Evolutionary conservation across 169 alveolate species (phyloP), one percentile per base, ranked within the genome.

Genomic region (Amoebophrya sp.): DNA sequence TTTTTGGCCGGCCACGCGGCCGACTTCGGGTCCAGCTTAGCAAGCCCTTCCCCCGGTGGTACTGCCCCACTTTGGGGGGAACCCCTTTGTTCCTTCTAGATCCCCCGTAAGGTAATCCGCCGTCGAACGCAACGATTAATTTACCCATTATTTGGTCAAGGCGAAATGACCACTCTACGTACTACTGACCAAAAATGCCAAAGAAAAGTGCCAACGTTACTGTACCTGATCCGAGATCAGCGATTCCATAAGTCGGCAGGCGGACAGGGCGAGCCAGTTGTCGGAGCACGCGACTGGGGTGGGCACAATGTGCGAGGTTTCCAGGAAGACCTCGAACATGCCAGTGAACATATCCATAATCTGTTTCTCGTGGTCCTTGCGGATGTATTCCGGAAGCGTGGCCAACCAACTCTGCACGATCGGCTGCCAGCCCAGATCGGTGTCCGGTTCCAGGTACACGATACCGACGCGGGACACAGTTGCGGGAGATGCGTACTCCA

Each of bases 391-490:
- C 12, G 96, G 96, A 77, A 95, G 92, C 38, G 93, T 93, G 33
- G 39, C 40, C 47, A 95, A 83, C 95, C 96, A 97, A 53, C 97
- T 94, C 77, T 94, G 94, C 39, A 96, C 94, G 35, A 97, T 94
- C 55, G 97, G 97, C 83, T 93, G 93, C 95, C 98, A 96, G 25
- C 98, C 97, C 66, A 97, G 89, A 39, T 92, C 93, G 14, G 93
- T 90, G 83, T 96, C 96, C 29, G 98, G 98, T 91, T 96, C 98
- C 95, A 96, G 94, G 95, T 94, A 96, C 23, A 97, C 97, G 96
- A 97, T 96, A 53, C 98, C 98, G 90, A 97, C 96, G 40, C 98
- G 94, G 66, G 96, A 94, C n/a, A 97, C 98, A 39, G 98, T 97
- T 18, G 98, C 98, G 12, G 97, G 97, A 0, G 97, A 95, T n/a